Percentiles rank a stretch among this genome's conserved stretches.
Conservation (phyloP, 2,329 filamentous ascomycete species). For the Fusarium chlamydosporum region DNA sequence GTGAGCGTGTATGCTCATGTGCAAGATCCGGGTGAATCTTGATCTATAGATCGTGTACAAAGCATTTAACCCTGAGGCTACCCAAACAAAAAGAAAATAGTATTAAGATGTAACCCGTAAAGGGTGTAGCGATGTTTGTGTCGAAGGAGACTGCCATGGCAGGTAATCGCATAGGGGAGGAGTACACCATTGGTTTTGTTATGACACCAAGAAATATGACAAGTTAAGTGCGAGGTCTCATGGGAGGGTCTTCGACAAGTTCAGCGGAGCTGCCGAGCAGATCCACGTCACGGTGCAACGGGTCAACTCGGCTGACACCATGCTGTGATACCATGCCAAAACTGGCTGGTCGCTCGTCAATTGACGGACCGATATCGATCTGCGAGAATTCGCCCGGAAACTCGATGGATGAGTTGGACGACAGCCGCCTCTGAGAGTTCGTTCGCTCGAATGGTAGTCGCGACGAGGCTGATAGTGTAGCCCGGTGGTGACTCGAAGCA, state of each 20-base stretch:
- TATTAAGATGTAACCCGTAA: constrained; percentile 32
- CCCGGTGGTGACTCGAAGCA: constrained; percentile 44
- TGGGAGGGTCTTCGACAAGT: constrained; percentile 63
- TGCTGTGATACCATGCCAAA: constrained; percentile 72
- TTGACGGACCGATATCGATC: constrained; percentile 56
- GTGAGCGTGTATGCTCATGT: constrained; percentile 33
- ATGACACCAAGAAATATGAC: constrained; percentile 4
- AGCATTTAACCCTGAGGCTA: constrained; percentile 14
- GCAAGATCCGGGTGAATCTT: constrained; percentile 34
- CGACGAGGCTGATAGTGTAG: constrained; percentile 47
- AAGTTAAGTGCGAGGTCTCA: constrained; percentile 44
- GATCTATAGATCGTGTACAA: constrained; percentile 50
- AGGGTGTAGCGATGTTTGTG: constrained; percentile 12
- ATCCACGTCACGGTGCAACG: constrained; percentile 60
- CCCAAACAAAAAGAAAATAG: constrained; percentile 33
- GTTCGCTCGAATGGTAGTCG: constrained; percentile 70
- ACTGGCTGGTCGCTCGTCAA: constrained; percentile 66
- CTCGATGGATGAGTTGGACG: constrained; percentile 65
- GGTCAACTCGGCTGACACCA: constrained; percentile 69
- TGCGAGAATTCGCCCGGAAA: constrained; percentile 63
- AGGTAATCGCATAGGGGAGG: background rate
- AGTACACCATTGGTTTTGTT: background rate
- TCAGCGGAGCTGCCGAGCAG: constrained; percentile 70
- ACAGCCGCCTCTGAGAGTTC: constrained; percentile 66
- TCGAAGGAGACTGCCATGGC: constrained; percentile 4